Evolutionary conservation across 2,329 filamentous ascomycete species (phyloP).

Genomic region (Apiospora malaysiana): DNA sequence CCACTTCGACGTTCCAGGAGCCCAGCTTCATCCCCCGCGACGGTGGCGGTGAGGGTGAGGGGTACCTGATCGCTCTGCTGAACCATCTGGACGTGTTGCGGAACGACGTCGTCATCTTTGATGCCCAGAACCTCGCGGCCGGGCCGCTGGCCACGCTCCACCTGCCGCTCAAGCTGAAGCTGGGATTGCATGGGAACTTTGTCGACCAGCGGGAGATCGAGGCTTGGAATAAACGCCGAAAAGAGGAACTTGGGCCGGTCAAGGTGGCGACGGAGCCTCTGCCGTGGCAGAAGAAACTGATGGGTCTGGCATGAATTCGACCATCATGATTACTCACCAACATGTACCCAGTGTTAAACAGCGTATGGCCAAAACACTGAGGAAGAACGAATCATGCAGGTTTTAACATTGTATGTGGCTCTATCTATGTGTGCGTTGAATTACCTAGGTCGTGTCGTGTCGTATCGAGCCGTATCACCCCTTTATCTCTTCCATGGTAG

Average conservation of each 20-base stretch:
- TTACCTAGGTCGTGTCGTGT: background rate
- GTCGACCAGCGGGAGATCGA: constrained; percentile 50
- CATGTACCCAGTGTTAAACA: background rate
- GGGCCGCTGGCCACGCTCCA: constrained; percentile 49
- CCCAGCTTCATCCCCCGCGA: constrained; percentile 57
- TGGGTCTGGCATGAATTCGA: background rate
- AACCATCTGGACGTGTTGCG: constrained; percentile 52
- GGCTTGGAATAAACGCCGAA: constrained; percentile 45
- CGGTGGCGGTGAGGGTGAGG: constrained; percentile 52
- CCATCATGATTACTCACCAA: no score
- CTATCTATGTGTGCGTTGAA: background rate
- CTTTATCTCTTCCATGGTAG: background rate
- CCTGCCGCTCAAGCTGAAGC: constrained; percentile 46
- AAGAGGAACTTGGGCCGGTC: constrained; percentile 47
- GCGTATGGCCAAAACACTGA: background rate
- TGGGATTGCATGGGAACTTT: constrained; percentile 51
- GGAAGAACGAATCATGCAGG: background rate
- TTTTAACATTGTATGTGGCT: background rate
- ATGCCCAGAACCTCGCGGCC: constrained; percentile 44
- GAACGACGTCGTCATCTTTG: constrained; percentile 51
- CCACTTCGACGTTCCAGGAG: constrained; percentile 56
- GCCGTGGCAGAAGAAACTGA: constrained; percentile 43
- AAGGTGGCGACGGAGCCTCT: constrained; percentile 43
- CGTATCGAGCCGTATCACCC: background rate
- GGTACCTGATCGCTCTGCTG: constrained; percentile 53